A percentile compares a stretch with the other conserved stretches of the same genome.
phyloP scores from a whole-genome alignment of 345 rosid species.

The Angophora floribunda region DNA sequence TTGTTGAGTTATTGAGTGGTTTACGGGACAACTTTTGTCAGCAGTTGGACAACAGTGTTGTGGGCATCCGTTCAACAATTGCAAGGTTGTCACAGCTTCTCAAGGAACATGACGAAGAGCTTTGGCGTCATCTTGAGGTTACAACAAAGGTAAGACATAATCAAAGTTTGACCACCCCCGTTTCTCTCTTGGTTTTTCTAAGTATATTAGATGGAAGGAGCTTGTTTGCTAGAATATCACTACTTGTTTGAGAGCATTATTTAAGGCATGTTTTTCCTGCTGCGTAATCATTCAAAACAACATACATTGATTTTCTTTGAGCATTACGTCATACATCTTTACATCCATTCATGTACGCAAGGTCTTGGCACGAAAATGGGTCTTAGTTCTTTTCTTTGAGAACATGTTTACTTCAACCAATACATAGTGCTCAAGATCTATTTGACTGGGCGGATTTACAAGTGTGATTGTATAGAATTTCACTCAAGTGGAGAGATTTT shows the following conservation, averaged over 20 bases:
- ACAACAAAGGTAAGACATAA: conserved; percentile 70
- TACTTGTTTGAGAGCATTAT: neutral
- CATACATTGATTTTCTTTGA: neutral
- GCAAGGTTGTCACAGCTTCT: conserved; percentile 75
- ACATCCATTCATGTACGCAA: neutral
- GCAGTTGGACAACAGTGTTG: conserved; percentile 95
- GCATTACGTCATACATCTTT: neutral
- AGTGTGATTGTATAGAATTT: neutral
- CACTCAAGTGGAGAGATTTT: neutral
- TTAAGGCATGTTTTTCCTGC: neutral
- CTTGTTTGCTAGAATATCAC: neutral
- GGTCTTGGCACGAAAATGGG: neutral
- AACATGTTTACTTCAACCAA: neutral
- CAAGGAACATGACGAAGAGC: conserved; percentile 95
- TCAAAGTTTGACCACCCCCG: neutral
- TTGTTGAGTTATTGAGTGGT: conserved; percentile 88
- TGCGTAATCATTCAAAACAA: neutral
- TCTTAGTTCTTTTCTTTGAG: neutral
- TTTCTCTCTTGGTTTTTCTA: neutral
- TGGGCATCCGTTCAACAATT: conserved; percentile 87
- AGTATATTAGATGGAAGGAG: neutral
- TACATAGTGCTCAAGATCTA: neutral
- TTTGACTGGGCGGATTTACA: neutral
- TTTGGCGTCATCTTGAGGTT: conserved; percentile 98
- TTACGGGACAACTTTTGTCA: conserved; percentile 94